Base-by-base conservation (phyloP, 1,139 yeast genomes). In the Scheffersomyces stambukii region DNA sequence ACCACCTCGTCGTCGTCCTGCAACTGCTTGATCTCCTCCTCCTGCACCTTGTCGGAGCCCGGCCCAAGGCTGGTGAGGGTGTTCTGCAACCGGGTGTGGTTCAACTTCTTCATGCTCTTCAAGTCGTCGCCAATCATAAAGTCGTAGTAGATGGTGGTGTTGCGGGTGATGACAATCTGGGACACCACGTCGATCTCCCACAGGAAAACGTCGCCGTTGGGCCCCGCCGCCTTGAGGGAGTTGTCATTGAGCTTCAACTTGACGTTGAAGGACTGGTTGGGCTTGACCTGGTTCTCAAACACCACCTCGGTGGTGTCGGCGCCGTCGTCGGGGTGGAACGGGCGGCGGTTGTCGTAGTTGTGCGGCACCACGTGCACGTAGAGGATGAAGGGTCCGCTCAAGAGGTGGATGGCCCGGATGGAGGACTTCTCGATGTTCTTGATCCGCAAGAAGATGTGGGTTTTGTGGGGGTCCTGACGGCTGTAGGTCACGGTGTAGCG, bases 141-240 rank as follows among this genome's bases (percentile, higher is more conserved):
- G 43, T 85, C 95, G 55, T 77, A 88, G 11, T 74, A 66, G 4
- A 84, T 75, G 17, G 70, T 73, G 0, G 93, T 76, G 8, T 75
- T 66, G 2, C 77, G 63, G 8, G 84, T 78, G 49, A 91, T 85
- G 13, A 91, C 62, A 36, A 84, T 78, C 46, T 91, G 97, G 20
- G 94, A 81, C 5, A 81, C 66, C 4, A 91, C 74, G 48, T 91
- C 96, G 3, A 91, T 73, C 2, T 73, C 60, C 97, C 96, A 91
- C 10, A 72, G 70, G 44, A 79, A 80, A 9, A 33, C 32, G 13
- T 45, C 40, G 45, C 19, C 27, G 33, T 34, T 16, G 40, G 41
- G 13, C 31, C 37, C 23, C 4, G 39, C 39, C 8, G 33, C 38
- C 14, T 43, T 37, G 9, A 35, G 36, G 51, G 70, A 39, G 62